Base-by-base conservation (phyloP, 2,329 filamentous ascomycete genomes). In the Coniochaeta sp. region DNA sequence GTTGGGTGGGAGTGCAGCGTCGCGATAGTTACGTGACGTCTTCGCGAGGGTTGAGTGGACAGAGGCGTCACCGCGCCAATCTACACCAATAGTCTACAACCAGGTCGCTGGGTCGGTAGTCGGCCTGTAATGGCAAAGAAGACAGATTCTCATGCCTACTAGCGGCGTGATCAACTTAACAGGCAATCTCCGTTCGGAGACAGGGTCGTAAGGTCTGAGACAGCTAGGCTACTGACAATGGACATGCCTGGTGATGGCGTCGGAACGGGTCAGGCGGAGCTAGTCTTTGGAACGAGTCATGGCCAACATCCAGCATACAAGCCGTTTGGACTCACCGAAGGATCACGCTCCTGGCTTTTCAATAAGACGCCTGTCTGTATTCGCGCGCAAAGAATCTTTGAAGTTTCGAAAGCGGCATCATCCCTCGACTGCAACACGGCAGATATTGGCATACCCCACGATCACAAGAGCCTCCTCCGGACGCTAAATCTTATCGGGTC, bases 1-100 rank as follows among this genome's bases (percentile, higher is more conserved):
- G 42, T 27, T 46, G 42, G 42, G 42, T 46, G 26, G 42, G 26
- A 46, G 42, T 46, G 42, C 42, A 46, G 42, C 20, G 42, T 46
- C 26, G 42, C 24, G 26, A 28, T 46, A 27, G 42, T 30, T 46
- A 46, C 42, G 42, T 46, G 42, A 46, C 42, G 20, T 46, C 22
- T 26, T 27, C 42, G 26, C 42, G 42, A 18, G 6, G 22, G 22
- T 9, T 46, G 42, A 46, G 22, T 46, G 42, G 42, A n/a, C 42
- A 26, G 12, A n/a, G 22, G 13, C 18, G 4, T 14, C 22, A 27
- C 4, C 12, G 42, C 13, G 24, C 14, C 42, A 46, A 46, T 27
- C 22, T 46, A 30, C 42, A 27, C 42, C 20, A 27, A 26, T 27
- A n/a, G 10, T 46, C 13, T 18, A 46, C 24, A 46, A 46, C 42